phyloP scores from a whole-genome alignment of 1,139 yeast genomes.

The Protomyces inouyei region DNA sequence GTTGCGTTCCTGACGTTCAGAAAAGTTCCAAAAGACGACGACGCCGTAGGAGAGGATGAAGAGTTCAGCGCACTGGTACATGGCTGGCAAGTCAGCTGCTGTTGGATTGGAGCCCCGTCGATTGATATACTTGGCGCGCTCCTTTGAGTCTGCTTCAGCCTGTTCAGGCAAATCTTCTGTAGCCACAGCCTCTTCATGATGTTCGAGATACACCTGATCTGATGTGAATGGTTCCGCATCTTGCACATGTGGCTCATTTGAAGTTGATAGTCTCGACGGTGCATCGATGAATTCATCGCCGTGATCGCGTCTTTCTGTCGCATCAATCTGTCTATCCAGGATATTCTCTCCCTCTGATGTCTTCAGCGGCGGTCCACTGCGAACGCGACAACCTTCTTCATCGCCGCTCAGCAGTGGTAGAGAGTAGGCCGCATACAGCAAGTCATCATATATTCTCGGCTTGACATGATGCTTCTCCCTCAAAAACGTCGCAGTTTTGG shows the following conservation, averaged over 20 bases:
- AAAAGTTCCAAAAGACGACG: constrained; percentile 94
- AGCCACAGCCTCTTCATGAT: constrained; percentile 5
- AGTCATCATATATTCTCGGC: constrained; percentile 84
- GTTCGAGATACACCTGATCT: not conserved
- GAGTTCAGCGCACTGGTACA: constrained; percentile 38
- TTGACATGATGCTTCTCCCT: constrained; percentile 69
- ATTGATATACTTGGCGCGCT: not conserved
- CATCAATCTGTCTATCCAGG: constrained; percentile 22
- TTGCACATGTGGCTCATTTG: constrained; percentile 10
- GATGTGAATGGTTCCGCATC: constrained; percentile 1
- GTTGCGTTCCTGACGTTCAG: constrained; percentile 87
- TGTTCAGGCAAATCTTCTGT: constrained; percentile 2
- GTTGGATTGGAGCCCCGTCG: constrained; percentile 18
- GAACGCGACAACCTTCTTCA: constrained; percentile 69
- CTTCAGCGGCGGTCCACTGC: constrained; percentile 48
- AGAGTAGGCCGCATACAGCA: constrained; percentile 80
- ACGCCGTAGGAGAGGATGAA: constrained; percentile 89
- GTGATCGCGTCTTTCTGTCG: constrained; percentile 25
- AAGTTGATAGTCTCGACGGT: constrained; percentile 6
- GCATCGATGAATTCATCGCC: constrained; percentile 25
- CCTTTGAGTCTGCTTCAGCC: not conserved
- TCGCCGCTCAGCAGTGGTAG: constrained; percentile 81
- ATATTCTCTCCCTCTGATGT: constrained; percentile 18
- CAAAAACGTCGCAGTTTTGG: constrained; percentile 59
- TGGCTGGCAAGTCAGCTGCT: constrained; percentile 25